Evolutionary conservation across 208 protist species (phyloP).

Genomic region (Strigomonas galati): DNA sequence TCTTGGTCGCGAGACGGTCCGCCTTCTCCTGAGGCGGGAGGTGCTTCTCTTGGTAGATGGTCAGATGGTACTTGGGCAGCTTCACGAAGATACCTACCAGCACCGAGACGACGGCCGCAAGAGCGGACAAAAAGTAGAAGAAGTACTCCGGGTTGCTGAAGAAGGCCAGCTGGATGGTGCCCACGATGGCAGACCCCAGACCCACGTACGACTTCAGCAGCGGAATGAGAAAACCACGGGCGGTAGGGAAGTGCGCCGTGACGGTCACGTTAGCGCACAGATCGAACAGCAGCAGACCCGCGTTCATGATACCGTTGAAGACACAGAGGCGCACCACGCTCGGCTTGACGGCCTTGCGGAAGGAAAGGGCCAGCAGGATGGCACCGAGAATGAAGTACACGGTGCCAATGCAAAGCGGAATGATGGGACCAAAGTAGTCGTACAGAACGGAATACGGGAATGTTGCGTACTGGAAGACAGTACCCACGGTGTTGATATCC

Average conservation of each 20-base stretch:
- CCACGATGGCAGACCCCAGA: constrained; percentile 42
- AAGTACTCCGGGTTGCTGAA: constrained; percentile 21
- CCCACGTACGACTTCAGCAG: constrained; percentile 43
- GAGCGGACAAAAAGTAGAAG: constrained; percentile 28
- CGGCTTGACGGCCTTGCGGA: constrained; percentile 16
- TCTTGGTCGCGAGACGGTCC: constrained; percentile 13
- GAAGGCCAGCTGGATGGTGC: constrained; percentile 33
- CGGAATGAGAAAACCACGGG: constrained; percentile 32
- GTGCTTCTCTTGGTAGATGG: background rate
- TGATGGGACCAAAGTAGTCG: constrained; percentile 11
- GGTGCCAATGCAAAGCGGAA: background rate
- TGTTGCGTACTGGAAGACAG: background rate
- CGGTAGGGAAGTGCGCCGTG: constrained; percentile 31
- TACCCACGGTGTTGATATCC: constrained; percentile 9
- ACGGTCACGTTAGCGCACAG: constrained; percentile 30
- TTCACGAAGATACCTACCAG: constrained; percentile 19
- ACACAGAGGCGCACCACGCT: constrained; percentile 16
- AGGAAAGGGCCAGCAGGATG: constrained; percentile 3
- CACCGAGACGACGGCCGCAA: constrained; percentile 11
- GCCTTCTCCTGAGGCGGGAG: constrained; percentile 17
- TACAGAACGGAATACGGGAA: constrained; percentile 3
- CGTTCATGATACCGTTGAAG: constrained; percentile 22
- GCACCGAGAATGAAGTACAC: background rate
- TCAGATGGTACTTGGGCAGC: constrained; percentile 4
- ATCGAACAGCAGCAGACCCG: constrained; percentile 25